Conservation (phyloP, 1,139 yeast genomes). For the Pichia inconspicua region DNA sequence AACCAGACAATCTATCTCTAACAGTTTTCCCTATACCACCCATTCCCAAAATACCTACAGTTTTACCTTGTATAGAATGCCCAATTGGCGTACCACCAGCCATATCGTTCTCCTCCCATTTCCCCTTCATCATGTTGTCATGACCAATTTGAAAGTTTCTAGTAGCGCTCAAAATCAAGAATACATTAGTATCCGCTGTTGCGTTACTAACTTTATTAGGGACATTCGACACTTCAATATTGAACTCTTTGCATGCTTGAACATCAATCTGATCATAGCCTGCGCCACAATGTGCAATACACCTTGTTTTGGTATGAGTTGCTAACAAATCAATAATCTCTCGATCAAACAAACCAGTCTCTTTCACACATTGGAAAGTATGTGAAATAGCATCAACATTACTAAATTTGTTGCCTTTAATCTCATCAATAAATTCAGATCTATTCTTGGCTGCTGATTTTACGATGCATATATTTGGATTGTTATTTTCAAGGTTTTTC, state of each 20-base stretch:
- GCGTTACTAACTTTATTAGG: slow-evolving; percentile 69
- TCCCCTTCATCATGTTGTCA: slow-evolving; percentile 43
- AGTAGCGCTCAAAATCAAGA: slow-evolving; percentile 53
- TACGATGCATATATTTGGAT: slow-evolving; percentile 37
- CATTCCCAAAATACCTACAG: slow-evolving; percentile 69
- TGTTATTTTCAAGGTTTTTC: slow-evolving; percentile 37
- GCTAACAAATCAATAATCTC: slow-evolving; percentile 62
- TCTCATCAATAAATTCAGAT: slow-evolving; percentile 43
- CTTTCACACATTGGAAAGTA: slow-evolving; percentile 27
- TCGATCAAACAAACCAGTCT: slow-evolving; percentile 70
- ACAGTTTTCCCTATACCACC: slow-evolving; percentile 77
- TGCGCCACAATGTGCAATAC: slow-evolving; percentile 78
- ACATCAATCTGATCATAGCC: slow-evolving; percentile 84
- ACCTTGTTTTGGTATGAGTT: slow-evolving; percentile 37
- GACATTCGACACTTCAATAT: slow-evolving; percentile 62
- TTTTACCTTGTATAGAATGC: slow-evolving; percentile 54
- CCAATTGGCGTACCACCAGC: slow-evolving; percentile 43
- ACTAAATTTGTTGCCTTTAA: slow-evolving; percentile 39
- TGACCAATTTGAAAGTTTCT: slow-evolving; percentile 53
- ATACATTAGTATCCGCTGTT: slow-evolving; percentile 75
- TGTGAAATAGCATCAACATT: slow-evolving; percentile 41
- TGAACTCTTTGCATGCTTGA: slow-evolving; percentile 36
- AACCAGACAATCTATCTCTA: slow-evolving; percentile 55
- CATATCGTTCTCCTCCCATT: slow-evolving; percentile 41
- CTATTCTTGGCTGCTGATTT: slow-evolving; percentile 29